A percentile compares a stretch with the other conserved stretches of the same genome.
phyloP scores from a whole-genome alignment of 768 basidiomycete species.

The Russula sp. region DNA sequence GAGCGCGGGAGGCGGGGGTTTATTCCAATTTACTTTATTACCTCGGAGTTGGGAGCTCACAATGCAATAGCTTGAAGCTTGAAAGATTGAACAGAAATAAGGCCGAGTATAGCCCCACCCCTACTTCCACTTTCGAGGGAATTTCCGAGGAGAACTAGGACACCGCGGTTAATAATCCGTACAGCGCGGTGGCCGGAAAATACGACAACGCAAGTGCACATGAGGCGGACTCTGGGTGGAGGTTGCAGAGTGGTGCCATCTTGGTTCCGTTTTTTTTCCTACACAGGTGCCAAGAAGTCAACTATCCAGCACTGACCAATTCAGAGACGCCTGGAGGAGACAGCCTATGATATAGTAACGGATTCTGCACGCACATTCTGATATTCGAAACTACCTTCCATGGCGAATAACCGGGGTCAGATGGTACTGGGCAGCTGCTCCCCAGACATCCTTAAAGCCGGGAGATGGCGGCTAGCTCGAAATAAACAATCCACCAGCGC shows the following conservation, averaged over 20 bases:
- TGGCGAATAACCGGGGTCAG: conserved; percentile 4
- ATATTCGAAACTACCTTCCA: conserved; percentile 15
- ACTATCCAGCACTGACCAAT: neutral
- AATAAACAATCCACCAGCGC: conserved; percentile 5
- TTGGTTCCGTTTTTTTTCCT: neutral
- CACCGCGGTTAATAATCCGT: neutral
- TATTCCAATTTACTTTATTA: neutral
- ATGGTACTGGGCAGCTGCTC: neutral
- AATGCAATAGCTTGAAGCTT: conserved; percentile 7
- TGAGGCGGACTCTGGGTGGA: neutral
- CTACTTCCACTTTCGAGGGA: neutral
- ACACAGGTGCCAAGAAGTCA: neutral
- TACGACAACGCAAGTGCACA: neutral
- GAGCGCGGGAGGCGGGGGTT: neutral
- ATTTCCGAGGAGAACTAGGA: neutral
- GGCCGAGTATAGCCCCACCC: neutral
- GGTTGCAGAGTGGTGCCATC: neutral
- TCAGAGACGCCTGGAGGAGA: neutral
- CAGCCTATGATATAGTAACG: neutral
- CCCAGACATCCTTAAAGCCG: neutral
- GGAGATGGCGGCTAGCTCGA: conserved; percentile 4
- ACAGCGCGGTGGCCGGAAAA: neutral
- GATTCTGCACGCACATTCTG: conserved; percentile 3
- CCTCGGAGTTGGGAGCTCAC: conserved; percentile 2
- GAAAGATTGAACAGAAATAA: neutral